These are phyloP conservation scores for Hymenotorrendiella dingleyae DNA, from an alignment of 2,329 filamentous ascomycete genomes.

Conservation along the genomic window DNA sequence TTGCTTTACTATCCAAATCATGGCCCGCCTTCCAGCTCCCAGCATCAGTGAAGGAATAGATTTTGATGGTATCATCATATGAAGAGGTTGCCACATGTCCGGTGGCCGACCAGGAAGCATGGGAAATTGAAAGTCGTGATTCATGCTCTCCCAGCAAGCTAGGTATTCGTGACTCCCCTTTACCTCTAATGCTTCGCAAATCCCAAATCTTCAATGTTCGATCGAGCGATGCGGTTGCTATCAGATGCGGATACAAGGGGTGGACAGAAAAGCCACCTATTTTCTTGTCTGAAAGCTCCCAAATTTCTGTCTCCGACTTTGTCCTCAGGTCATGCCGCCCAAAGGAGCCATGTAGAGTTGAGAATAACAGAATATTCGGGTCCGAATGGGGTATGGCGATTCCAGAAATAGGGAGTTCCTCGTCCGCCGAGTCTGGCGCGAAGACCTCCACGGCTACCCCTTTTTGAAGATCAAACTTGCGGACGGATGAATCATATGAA, in stretches of 20 bases:
- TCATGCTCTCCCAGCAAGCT: constrained; percentile 73
- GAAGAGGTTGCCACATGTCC: constrained; percentile 87
- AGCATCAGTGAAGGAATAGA: constrained; percentile 70
- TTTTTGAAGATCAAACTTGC: constrained; percentile 77
- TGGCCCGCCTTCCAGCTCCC: constrained; percentile 53
- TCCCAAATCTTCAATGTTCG: constrained; percentile 92
- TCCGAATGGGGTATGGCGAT: constrained; percentile 71
- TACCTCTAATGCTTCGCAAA: constrained; percentile 67
- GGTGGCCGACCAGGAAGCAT: constrained; percentile 80
- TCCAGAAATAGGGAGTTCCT: constrained; percentile 76
- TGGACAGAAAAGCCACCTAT: constrained; percentile 90
- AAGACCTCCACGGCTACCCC: constrained; percentile 77
- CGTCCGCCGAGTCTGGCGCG: constrained; percentile 61
- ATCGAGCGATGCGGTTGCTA: constrained; percentile 87
- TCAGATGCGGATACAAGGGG: constrained; percentile 70
- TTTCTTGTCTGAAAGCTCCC: constrained; percentile 81
- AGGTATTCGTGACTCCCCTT: constrained; percentile 55
- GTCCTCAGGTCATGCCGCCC: constrained; percentile 75
- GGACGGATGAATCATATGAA: constrained; percentile 89
- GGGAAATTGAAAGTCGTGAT: constrained; percentile 79
- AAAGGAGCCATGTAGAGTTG: constrained; percentile 74
- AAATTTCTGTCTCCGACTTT: constrained; percentile 55
- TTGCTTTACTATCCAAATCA: constrained; percentile 52
- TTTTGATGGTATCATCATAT: constrained; percentile 93
- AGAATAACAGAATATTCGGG: constrained; percentile 75